Percentiles rank a stretch among this genome's conserved stretches.
These are phyloP conservation scores for Colletotrichum lini DNA, from an alignment of 2,329 filamentous ascomycete genomes.

Conservation along the genomic window DNA sequence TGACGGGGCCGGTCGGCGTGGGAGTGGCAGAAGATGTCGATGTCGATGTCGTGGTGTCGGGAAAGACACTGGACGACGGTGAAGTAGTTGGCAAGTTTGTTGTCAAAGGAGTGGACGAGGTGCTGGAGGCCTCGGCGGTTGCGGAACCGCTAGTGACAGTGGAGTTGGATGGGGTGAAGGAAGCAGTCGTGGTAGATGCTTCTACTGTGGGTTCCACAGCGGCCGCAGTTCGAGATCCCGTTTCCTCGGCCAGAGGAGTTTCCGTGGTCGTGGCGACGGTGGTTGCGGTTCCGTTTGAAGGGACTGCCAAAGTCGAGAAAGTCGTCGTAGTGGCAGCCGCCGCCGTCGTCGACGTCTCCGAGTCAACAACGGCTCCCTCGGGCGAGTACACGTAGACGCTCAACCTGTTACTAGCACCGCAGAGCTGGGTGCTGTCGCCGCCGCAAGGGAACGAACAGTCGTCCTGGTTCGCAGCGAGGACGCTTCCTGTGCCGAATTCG, in stretches of 20 bases:
- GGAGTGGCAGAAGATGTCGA: conserved; percentile 37
- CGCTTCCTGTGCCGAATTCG: conserved; percentile 47
- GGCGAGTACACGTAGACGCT: conserved; percentile 51
- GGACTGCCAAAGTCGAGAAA: conserved; percentile 1
- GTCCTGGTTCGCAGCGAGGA: conserved; percentile 47
- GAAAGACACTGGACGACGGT: not conserved
- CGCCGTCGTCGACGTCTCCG: not conserved
- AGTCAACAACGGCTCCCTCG: not conserved
- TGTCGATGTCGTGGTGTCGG: not conserved
- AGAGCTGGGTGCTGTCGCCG: conserved; percentile 52
- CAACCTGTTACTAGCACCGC: conserved; percentile 52
- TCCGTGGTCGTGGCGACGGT: not conserved
- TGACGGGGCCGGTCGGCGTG: conserved; percentile 47
- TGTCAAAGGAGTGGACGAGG: not conserved
- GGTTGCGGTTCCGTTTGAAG: conserved; percentile 12
- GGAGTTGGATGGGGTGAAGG: not conserved
- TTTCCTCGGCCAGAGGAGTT: not conserved
- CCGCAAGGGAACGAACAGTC: conserved; percentile 54
- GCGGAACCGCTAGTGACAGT: conserved; percentile 22
- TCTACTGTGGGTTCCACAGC: not conserved
- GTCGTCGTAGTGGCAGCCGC: not conserved
- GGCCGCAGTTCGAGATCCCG: not conserved
- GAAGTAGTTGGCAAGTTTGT: not conserved
- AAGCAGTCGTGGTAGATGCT: not conserved
- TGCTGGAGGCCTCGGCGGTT: not conserved